Evolutionary conservation across 2,329 filamentous ascomycete genomes (phyloP).

Genomic region (Lasiodiplodia sp.): DNA sequence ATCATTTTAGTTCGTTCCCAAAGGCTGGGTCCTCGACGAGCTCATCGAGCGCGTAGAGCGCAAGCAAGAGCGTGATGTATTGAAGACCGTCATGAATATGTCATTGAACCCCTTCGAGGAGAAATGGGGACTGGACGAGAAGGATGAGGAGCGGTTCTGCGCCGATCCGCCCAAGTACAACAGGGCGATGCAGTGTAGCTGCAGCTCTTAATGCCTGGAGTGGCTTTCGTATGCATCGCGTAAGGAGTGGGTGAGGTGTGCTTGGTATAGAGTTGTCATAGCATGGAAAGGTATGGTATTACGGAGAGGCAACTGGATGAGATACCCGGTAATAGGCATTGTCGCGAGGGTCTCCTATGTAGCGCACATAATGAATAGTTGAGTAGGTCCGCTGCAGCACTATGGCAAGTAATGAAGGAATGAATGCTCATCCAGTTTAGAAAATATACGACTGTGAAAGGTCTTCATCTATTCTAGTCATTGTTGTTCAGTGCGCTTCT

Average conservation of each 20-base stretch:
- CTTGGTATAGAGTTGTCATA: neutral
- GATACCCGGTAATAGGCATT: neutral
- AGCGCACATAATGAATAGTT: neutral
- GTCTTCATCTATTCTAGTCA: neutral
- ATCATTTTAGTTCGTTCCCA: conserved; percentile 72
- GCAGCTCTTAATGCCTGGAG: conserved; percentile 73
- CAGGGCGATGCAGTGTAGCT: conserved; percentile 91
- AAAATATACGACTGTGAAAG: neutral
- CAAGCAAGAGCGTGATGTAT: conserved; percentile 77
- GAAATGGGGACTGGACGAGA: conserved; percentile 69
- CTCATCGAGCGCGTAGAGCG: conserved; percentile 89
- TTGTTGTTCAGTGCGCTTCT: neutral
- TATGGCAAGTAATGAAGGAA: neutral
- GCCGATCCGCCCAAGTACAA: conserved; percentile 81
- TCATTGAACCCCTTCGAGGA: conserved; percentile 85
- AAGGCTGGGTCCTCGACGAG: conserved; percentile 93
- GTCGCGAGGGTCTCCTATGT: neutral
- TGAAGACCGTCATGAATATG: conserved; percentile 82
- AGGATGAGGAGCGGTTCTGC: conserved; percentile 83
- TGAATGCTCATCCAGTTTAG: too few relatives aligned
- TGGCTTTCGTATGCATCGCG: neutral
- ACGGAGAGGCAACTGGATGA: neutral
- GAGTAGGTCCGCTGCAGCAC: neutral
- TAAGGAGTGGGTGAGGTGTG: neutral
- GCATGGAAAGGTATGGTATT: neutral